A percentile compares a stretch with the other conserved stretches of the same genome.
Evolutionary conservation across 2,329 filamentous ascomycete species (phyloP).

Genomic region (Tolypocladium tundrense): DNA sequence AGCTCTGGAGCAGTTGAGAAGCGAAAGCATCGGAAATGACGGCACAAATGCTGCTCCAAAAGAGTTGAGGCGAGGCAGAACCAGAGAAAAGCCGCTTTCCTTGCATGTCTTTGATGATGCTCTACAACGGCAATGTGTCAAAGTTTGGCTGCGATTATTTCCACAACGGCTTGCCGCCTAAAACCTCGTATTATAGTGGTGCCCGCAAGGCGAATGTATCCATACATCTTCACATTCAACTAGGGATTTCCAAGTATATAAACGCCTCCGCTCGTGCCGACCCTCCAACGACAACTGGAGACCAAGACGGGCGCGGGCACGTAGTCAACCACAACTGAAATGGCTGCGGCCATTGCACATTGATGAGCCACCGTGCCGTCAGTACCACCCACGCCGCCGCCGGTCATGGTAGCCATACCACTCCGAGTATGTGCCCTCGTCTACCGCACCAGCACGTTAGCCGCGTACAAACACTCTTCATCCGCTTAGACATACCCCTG

Average conservation of each 20-base stretch:
- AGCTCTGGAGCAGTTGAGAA: background rate
- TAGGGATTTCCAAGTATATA: background rate
- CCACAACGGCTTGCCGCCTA: too few relatives aligned
- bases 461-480: background rate
- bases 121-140: too few relatives aligned
- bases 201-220: background rate
- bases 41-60: too few relatives aligned
- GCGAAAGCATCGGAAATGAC: too few relatives aligned
- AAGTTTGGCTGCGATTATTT: too few relatives aligned
- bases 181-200: too few relatives aligned
- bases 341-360: background rate
- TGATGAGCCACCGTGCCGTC: background rate
- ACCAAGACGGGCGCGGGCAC: background rate
- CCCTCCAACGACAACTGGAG: too few relatives aligned
- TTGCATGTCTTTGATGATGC: too few relatives aligned
- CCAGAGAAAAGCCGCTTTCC: too few relatives aligned
- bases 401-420: constrained; percentile 2
- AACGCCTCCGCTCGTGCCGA: too few relatives aligned
- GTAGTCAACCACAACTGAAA: background rate
- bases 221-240: background rate
- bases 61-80: too few relatives aligned
- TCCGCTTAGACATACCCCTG: constrained; percentile 29
- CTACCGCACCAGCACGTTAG: background rate
- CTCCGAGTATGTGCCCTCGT: constrained; percentile 2
- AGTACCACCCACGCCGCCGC: background rate